Conservation (phyloP, 2,329 filamentous ascomycete species). For the Teratosphaeria zuluensis region DNA sequence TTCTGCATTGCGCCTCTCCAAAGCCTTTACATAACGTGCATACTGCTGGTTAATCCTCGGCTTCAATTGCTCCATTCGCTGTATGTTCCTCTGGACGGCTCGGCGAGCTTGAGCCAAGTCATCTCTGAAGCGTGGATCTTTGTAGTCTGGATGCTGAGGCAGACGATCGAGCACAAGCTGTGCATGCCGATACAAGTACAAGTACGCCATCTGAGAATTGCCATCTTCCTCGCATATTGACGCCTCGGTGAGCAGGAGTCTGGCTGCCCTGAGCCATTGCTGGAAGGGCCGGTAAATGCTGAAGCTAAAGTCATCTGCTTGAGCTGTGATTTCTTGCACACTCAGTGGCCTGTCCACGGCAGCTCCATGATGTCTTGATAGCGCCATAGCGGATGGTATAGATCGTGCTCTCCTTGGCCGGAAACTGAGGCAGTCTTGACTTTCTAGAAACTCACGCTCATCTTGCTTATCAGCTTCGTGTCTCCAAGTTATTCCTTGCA, state of each 20-base stretch:
- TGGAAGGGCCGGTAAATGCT: constrained; percentile 63
- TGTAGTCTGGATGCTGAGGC: constrained; percentile 64
- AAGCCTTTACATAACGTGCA: constrained; percentile 53
- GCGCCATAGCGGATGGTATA: constrained; percentile 14
- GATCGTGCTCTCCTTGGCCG: not conserved
- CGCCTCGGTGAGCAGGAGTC: constrained; percentile 48
- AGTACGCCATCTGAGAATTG: constrained; percentile 79
- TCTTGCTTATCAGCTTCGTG: not conserved
- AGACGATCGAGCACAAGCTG: constrained; percentile 71
- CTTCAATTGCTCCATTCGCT: constrained; percentile 67
- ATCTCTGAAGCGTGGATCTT: constrained; percentile 49
- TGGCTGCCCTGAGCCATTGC: constrained; percentile 21
- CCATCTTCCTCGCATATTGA: constrained; percentile 75
- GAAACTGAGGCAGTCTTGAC: not conserved
- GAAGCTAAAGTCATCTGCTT: constrained; percentile 73
- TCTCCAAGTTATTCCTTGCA: not conserved
- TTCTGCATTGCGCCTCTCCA: constrained; percentile 30
- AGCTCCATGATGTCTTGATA: constrained; percentile 19
- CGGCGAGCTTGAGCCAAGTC: constrained; percentile 48
- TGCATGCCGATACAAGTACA: constrained; percentile 84
- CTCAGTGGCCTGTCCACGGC: constrained; percentile 31
- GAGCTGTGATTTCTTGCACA: constrained; percentile 65
- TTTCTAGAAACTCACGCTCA: not conserved
- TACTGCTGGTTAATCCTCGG: constrained; percentile 65
- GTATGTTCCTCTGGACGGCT: constrained; percentile 54